phyloP scores from a whole-genome alignment of 1,284 basidiomycete species.

The Pseudozyma tsukubaensis region DNA sequence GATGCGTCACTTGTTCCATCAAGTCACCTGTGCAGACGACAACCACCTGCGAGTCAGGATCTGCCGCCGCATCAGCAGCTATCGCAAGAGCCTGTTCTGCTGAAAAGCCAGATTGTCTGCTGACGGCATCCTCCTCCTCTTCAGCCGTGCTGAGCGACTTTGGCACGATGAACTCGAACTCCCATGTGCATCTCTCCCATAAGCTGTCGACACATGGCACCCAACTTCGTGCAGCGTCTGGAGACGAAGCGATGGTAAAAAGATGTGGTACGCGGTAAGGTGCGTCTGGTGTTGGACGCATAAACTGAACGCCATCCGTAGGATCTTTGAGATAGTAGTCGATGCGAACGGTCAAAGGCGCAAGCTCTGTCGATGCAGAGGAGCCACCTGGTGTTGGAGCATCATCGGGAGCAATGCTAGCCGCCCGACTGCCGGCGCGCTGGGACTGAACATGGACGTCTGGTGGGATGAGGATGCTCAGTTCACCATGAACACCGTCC shows the following conservation, averaged over 20 bases:
- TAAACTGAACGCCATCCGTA: constrained; percentile 86
- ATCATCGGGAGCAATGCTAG: constrained; percentile 32
- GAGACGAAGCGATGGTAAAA: constrained; percentile 87
- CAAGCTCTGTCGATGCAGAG: constrained; percentile 73
- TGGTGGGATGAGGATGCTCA: constrained; percentile 87
- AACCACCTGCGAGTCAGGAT: constrained; percentile 71
- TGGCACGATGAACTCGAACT: constrained; percentile 95
- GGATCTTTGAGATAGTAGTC: constrained; percentile 83
- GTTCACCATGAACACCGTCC: constrained; percentile 91
- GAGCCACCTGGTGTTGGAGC: constrained; percentile 44
- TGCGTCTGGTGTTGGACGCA: constrained; percentile 81
- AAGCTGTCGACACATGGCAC: constrained; percentile 94
- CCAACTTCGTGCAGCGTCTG: constrained; percentile 94
- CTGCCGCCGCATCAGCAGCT: constrained; percentile 5
- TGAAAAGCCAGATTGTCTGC: constrained; percentile 5
- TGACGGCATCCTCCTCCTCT: constrained; percentile 28
- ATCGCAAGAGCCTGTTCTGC: constrained; percentile 13
- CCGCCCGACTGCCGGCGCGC: constrained; percentile 28
- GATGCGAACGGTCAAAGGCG: constrained; percentile 81
- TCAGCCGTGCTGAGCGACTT: constrained; percentile 70
- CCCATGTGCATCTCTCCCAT: constrained; percentile 98
- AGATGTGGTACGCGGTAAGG: constrained; percentile 87
- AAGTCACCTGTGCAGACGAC: constrained; percentile 91
- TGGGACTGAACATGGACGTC: constrained; percentile 70
- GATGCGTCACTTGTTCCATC: constrained; percentile 78